Evolutionary conservation across 345 rosid genomes (phyloP), one percentile per base, ranked within the genome.

Genomic region (Eucalyptus polybractea): DNA sequence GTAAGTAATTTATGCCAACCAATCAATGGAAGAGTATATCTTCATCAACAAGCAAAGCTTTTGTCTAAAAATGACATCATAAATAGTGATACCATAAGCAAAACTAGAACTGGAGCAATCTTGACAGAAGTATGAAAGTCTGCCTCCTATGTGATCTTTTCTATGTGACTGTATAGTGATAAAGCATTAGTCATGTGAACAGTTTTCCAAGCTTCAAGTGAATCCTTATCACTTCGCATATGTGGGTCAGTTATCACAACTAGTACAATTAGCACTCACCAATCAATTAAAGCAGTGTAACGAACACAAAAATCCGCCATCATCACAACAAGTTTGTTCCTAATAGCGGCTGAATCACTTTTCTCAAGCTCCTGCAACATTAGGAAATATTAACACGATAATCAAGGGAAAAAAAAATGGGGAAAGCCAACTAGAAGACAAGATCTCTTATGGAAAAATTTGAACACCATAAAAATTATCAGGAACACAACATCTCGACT

Each of bases 271-370:
- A 90, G 76, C 89, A 87, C 94, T 94, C 92, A 97, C 99, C 99
- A 95, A 91, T 97, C 99, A 88, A 97, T 95, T 87, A 97, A 90
- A 91, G 99, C 98, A 81, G 99, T 97, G 90, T 97, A 94, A 85
- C 96, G 98, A 89, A 97, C 98, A 87, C 98, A 97, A 90, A 97
- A 97, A 92, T 97, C 99, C 31, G 99, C 94, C 97, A 97, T 94
- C 50, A 90, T 95, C 89, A 97, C 98, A 6, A 97, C 94, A 89
- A 97, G 97, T 92, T 97, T 97, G 92, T 97, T 97, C 92, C 98
- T 96, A 89, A 97, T 94, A 69, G 98, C 94, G 53, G 99, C 97
- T 91, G 91, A 94, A 86, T 97, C 98, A 92, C 99, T 97, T 92
- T 91, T 96, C 88, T 96, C 99, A 92, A 97, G 98, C 92, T 97